Evolutionary conservation across 352 stramenopile genomes (phyloP), one percentile per base, ranked within the genome.

Genomic region (Thraustochytrium sp.): DNA sequence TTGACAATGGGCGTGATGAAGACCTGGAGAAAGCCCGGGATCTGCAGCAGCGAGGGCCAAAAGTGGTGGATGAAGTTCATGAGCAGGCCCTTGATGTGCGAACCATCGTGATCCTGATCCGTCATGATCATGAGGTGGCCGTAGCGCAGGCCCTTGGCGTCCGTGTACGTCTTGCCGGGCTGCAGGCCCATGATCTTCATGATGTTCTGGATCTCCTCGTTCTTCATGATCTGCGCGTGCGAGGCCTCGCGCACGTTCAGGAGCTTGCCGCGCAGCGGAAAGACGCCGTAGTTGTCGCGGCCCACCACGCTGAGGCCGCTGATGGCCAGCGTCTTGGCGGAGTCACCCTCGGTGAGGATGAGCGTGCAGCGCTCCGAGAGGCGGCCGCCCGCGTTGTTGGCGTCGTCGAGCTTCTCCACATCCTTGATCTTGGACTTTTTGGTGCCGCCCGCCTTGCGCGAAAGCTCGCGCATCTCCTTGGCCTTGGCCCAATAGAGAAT

Each of bases 291-390:
- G 51, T 96, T 91, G 78, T 98, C 94, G 76, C 97, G 89, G 3
- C 97, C 96, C 56, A 99, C 93, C 13, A 99, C 93, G 36, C 94
- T 90, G 2, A 99, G 88, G 38, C 96, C 97, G 54, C 94, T 94
- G n/a, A 99, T 94, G 26, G 96, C 96, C 26, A 98, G 88, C 11
- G 95, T 96, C 87, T 99, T 99, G 72, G 97, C 97, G 23, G 96
- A 99, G 88, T 99, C 97, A 87, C 97, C 97, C 91, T 99, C 97
- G 2, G 97, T 99, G 23, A 99, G 87, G 83, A 99, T 99, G n/a
- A 99, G 86, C 2, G 97, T 99, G 85, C 97, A 99, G 37, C 97
- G 85, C 64, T 92, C 88, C 36, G 89, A 90, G 62, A 95, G 93
- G 26, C 94, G 90, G 18, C 89, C 94, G 42, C 96, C 97, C 38